phyloP scores from a whole-genome alignment of 805 yeast species.

The Geotrichum ghanense region DNA sequence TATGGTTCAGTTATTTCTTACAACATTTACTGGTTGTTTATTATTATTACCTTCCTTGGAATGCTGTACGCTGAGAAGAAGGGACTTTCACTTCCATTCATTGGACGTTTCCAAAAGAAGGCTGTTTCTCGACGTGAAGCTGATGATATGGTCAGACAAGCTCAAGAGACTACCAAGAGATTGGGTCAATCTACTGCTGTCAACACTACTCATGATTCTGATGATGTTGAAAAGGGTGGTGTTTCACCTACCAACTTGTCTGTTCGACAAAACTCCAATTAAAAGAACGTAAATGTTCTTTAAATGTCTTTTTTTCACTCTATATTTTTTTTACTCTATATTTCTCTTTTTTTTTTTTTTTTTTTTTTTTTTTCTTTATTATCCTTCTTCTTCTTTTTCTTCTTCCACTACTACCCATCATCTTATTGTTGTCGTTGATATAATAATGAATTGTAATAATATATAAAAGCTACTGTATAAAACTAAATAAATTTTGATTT shows the following conservation, averaged over 20 bases:
- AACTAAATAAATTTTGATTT: too few relatives aligned
- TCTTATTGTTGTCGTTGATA: too few relatives aligned
- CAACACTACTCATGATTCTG: neutral
- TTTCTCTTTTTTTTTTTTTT: too few relatives aligned
- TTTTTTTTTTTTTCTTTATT: too few relatives aligned
- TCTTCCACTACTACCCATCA: too few relatives aligned
- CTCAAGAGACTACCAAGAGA: neutral
- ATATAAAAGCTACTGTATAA: too few relatives aligned
- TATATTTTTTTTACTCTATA: too few relatives aligned
- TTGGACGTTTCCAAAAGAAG: conserved; percentile 16
- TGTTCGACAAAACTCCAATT: too few relatives aligned
- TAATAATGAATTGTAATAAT: too few relatives aligned
- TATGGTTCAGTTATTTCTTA: conserved; percentile 75
- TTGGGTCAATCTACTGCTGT: neutral
- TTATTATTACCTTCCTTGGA: conserved; percentile 33
- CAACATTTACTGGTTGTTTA: conserved; percentile 52
- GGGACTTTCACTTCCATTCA: conserved; percentile 50
- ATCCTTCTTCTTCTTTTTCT: too few relatives aligned
- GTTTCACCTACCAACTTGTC: neutral
- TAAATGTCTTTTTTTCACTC: too few relatives aligned
- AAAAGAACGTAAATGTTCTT: too few relatives aligned
- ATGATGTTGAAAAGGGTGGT: conserved; percentile 1
- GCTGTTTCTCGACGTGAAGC: conserved; percentile 26
- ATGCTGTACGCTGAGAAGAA: conserved; percentile 42
- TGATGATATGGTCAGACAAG: conserved; percentile 17